Conservation (phyloP, 2,329 filamentous ascomycete genomes). For the Cordyceps cateniannulata region DNA sequence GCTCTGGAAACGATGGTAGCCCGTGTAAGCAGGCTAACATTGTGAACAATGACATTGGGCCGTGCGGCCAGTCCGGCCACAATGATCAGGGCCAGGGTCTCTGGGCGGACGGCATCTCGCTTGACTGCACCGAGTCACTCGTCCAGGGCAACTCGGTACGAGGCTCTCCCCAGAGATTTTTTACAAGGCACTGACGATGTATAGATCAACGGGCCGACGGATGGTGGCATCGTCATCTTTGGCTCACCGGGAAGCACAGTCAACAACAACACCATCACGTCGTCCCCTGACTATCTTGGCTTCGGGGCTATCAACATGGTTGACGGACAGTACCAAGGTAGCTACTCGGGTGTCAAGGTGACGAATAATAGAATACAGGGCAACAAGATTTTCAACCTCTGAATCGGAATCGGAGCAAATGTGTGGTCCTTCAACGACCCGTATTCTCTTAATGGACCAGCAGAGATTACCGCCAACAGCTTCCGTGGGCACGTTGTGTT, state of each 20-base stretch:
- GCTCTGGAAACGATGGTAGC: slow-evolving; percentile 17
- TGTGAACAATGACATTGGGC: slow-evolving; percentile 20
- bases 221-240: slow-evolving; percentile 22
- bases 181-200: not conserved
- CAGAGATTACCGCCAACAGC: slow-evolving; percentile 17
- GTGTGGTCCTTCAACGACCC: slow-evolving; percentile 21
- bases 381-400: slow-evolving; percentile 18
- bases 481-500: slow-evolving; percentile 19
- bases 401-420: slow-evolving; percentile 20
- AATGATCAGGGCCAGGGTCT: slow-evolving; percentile 16
- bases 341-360: slow-evolving; percentile 20
- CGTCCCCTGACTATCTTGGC: slow-evolving; percentile 17
- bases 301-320: slow-evolving; percentile 24
- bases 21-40: slow-evolving; percentile 20
- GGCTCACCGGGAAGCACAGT: slow-evolving; percentile 20
- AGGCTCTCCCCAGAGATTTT: not conserved
- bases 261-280: slow-evolving; percentile 19
- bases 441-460: slow-evolving; percentile 15
- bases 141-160: slow-evolving; percentile 19
- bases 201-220: slow-evolving; percentile 19
- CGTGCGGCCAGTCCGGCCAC: slow-evolving; percentile 19
- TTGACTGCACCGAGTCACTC: slow-evolving; percentile 19
- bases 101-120: slow-evolving; percentile 21
- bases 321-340: slow-evolving; percentile 18
- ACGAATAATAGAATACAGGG: slow-evolving; percentile 20